A percentile compares a stretch with the other conserved stretches of the same genome.
phyloP scores from a whole-genome alignment of 164 flowering plant genomes.

The Macadamia tetraphylla region DNA sequence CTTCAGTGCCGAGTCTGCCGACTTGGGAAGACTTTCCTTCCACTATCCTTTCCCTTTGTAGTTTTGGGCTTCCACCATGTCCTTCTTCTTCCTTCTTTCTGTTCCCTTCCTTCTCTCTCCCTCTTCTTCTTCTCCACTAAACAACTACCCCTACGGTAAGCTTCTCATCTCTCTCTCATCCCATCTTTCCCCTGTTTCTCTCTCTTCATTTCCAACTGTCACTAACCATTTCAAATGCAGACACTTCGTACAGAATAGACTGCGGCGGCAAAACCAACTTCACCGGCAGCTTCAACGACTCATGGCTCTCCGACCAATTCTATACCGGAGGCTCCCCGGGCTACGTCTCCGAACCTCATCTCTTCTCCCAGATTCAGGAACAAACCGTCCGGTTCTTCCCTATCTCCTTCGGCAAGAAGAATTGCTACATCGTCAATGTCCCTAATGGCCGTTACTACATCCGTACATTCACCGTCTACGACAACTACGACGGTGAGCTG shows the following conservation, averaged over 20 bases:
- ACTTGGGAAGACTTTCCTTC: constrained; percentile 21
- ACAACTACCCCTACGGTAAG: constrained; percentile 21
- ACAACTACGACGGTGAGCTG: constrained; percentile 80
- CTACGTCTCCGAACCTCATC: constrained; percentile 78
- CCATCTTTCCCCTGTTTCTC: constrained; percentile 7
- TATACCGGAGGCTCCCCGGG: constrained; percentile 62
- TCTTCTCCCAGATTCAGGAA: constrained; percentile 49
- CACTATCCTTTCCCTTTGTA: background rate
- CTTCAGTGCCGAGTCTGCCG: background rate
- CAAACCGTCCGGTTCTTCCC: constrained; percentile 88
- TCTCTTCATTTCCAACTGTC: constrained; percentile 2
- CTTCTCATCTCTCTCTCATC: background rate
- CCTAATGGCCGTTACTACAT: constrained; percentile 64
- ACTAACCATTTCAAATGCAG: constrained; percentile 24
- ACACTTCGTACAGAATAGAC: constrained; percentile 51
- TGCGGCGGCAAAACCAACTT: constrained; percentile 61
- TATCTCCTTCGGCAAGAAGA: constrained; percentile 79
- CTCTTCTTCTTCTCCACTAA: constrained; percentile 12
- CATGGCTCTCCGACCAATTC: constrained; percentile 80
- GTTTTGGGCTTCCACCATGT: constrained; percentile 13
- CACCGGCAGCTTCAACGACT: constrained; percentile 51
- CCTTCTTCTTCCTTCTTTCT: constrained; percentile 23
- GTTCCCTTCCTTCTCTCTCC: constrained; percentile 15
- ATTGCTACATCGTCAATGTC: constrained; percentile 70
- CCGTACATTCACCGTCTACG: constrained; percentile 87